phyloP scores from a whole-genome alignment of 805 yeast species.

The Saccharomyces kudriavzevii region DNA sequence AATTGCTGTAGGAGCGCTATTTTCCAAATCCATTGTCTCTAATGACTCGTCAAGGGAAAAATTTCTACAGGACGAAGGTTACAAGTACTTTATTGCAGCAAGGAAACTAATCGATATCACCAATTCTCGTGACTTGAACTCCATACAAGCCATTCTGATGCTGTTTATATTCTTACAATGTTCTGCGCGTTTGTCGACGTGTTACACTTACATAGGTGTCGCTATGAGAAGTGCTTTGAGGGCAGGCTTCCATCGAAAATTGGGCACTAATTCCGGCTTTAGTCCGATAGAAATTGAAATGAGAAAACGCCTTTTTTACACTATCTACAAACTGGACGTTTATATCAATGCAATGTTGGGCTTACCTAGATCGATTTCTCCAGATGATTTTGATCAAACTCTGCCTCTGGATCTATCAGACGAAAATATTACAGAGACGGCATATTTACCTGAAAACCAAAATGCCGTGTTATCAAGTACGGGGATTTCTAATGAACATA shows the following conservation, averaged over 20 bases:
- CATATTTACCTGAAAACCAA: constrained; percentile 24
- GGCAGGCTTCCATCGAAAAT: constrained; percentile 74
- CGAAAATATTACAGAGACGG: constrained; percentile 66
- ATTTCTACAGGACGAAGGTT: constrained; percentile 55
- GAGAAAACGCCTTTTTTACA: constrained; percentile 78
- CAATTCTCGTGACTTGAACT: constrained; percentile 71
- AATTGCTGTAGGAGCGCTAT: constrained; percentile 79
- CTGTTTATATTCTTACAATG: constrained; percentile 75
- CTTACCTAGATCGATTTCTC: constrained; percentile 65
- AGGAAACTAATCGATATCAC: constrained; percentile 78
- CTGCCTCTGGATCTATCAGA: constrained; percentile 81
- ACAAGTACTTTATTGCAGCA: constrained; percentile 77
- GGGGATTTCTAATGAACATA: constrained; percentile 75
- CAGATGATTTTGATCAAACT: constrained; percentile 81
- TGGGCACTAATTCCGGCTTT: constrained; percentile 41
- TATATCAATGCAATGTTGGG: constrained; percentile 87
- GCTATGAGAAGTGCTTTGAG: constrained; percentile 79
- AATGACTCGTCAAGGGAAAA: constrained; percentile 14
- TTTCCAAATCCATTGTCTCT: constrained; percentile 34
- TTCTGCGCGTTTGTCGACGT: constrained; percentile 80
- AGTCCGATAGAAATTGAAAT: constrained; percentile 73
- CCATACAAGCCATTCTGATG: constrained; percentile 83
- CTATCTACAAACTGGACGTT: constrained; percentile 83
- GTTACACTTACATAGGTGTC: constrained; percentile 85
- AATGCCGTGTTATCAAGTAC: constrained; percentile 29